Evolutionary conservation across 768 basidiomycete species (phyloP), one percentile per base, ranked within the genome.

Genomic region (Megacollybia marginata): DNA sequence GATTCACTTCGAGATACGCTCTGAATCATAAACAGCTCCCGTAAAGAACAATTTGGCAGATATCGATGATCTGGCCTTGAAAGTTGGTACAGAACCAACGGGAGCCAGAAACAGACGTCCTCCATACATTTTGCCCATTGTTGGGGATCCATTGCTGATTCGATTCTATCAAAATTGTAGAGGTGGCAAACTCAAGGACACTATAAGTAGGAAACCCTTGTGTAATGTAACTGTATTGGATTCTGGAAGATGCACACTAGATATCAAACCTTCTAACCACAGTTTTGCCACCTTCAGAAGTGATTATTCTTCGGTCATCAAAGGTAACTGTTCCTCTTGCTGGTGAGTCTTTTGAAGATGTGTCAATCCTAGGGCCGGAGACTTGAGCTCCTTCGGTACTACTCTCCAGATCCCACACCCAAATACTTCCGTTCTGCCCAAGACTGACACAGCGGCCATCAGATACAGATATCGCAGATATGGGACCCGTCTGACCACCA

Each of bases 381-480:
- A 73, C 69, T 58, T 74, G 71, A 34, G 69, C 72, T 20, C 73
- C 73, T 48, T 72, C 10, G 38, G 13, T 18, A 8, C 38, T 31
- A 23, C 71, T 74, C 61, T 92, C 89, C 32, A 92, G 70, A 65
- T 92, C 89, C 89, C 89, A 92, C 2, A 88, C 85, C 85, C 87
- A 89, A 40, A 92, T 75, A 56, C 78, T 78, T 36, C 87, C 87
- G 60, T 88, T 81, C 33, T 65, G 65, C 9, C 84, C 80, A 16
- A 90, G 65, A 58, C 85, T 84, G 28, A 92, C 84, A 55, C 89
- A 92, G 2, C 89, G 79, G 19, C 89, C 89, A 63, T 92, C 89
- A 28, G 89, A 80, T 33, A 92, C 70, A 13, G 84, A 76, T 18
- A 92, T 72, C 4, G 84, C 76, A 4, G 74, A 75, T 19, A 89